phyloP scores from a whole-genome alignment of 345 rosid genomes.

The Arabis alpina region DNA sequence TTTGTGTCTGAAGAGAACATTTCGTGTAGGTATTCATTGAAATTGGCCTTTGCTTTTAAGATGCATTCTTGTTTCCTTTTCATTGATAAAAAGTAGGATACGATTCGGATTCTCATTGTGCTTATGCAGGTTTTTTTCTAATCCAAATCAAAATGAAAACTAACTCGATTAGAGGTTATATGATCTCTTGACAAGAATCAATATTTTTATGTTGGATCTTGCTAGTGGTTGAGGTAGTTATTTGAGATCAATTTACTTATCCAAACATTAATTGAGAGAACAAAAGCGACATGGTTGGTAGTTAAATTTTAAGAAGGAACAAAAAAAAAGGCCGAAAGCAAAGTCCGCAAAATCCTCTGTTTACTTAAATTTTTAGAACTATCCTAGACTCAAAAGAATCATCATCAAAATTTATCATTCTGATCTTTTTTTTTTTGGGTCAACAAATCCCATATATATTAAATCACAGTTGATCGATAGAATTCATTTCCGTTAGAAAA shows the following conservation, averaged over 20 bases:
- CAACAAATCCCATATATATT: too few relatives aligned
- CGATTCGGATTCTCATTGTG: neutral
- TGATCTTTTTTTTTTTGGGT: neutral
- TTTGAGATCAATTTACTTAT: too few relatives aligned
- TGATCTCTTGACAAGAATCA: conserved; percentile 3
- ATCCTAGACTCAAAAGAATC: conserved; percentile 26
- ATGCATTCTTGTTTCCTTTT: neutral
- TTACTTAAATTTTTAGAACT: neutral
- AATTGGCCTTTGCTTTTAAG: conserved; percentile 3
- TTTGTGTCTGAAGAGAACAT: conserved; percentile 26
- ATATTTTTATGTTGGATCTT: neutral
- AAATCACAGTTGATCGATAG: too few relatives aligned
- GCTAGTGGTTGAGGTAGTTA: neutral
- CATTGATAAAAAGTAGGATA: neutral
- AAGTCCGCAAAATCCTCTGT: conserved; percentile 20
- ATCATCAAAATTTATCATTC: conserved; percentile 29
- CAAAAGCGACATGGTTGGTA: too few relatives aligned
- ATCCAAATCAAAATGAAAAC: neutral
- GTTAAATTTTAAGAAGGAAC: too few relatives aligned
- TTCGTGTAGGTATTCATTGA: neutral
- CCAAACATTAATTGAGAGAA: too few relatives aligned
- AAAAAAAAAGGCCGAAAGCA: neutral
- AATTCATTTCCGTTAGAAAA: too few relatives aligned
- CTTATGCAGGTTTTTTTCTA: neutral
- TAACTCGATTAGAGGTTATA: neutral